Evolutionary conservation across 2,329 filamentous ascomycete genomes (phyloP).

Genomic region (Pyrenochaeta sp.): DNA sequence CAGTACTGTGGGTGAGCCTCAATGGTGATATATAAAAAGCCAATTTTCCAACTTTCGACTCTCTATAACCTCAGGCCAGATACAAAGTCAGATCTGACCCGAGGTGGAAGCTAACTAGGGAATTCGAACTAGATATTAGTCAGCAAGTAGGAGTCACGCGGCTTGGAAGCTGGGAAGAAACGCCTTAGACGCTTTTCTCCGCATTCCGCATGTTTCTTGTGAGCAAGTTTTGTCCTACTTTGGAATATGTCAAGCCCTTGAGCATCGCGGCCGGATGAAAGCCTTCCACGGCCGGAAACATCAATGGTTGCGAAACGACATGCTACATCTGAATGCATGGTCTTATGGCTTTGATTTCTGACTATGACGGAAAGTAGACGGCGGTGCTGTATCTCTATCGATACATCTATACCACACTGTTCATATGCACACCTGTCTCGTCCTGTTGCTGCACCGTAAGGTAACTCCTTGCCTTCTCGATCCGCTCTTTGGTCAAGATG

Average conservation of each 20-base stretch:
- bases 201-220: not conserved
- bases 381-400: not conserved
- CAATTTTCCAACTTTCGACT: not conserved
- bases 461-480: conserved; percentile 37
- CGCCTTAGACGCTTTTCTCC: conserved; percentile 9
- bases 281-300: not conserved
- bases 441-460: conserved; percentile 49
- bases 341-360: not conserved
- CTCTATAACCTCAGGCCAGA: no score
- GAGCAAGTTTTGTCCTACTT: no score
- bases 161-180: conserved; percentile 1
- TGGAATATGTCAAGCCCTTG: no score
- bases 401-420: conserved; percentile 25
- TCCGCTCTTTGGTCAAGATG: conserved; percentile 47
- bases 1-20: no score
- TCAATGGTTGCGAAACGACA: not conserved
- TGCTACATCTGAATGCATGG: not conserved
- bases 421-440: conserved; percentile 34
- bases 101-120: not conserved
- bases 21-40: no score
- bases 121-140: conserved; percentile 3
- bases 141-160: conserved; percentile 9
- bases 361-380: not conserved
- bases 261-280: not conserved
- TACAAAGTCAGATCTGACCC: not conserved